Percentiles rank a stretch among this genome's conserved stretches.
phyloP scores from a whole-genome alignment of 2,329 filamentous ascomycete species.

The Albophoma yamanashiensis region DNA sequence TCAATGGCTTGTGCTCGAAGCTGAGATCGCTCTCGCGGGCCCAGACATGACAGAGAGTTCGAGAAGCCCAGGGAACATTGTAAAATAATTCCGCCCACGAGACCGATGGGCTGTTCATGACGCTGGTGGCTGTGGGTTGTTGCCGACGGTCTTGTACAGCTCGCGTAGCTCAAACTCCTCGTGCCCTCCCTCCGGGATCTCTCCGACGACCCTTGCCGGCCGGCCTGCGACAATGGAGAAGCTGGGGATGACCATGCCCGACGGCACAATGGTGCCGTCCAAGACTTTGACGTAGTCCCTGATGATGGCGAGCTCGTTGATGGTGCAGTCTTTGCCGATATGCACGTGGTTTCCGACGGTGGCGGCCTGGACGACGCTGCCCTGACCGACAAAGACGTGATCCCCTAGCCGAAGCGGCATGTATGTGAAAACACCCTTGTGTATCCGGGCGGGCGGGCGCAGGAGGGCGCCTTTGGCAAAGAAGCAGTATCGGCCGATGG shows the following conservation, averaged over 20 bases:
- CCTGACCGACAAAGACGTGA: constrained; percentile 79
- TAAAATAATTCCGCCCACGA: neutral
- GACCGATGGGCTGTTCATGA: constrained; percentile 8
- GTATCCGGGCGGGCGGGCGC: constrained; percentile 71
- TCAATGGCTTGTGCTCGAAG: neutral
- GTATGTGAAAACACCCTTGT: constrained; percentile 69
- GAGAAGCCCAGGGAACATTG: neutral
- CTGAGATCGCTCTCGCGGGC: neutral
- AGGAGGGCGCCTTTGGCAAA: constrained; percentile 69
- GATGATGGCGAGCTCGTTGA: constrained; percentile 82
- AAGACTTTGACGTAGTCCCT: constrained; percentile 89
- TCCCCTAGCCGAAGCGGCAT: constrained; percentile 89
- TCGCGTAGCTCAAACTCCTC: constrained; percentile 55
- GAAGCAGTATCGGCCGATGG: constrained; percentile 86
- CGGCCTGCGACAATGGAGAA: constrained; percentile 83
- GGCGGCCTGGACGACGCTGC: constrained; percentile 70
- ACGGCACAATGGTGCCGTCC: constrained; percentile 72
- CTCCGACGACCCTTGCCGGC: constrained; percentile 70
- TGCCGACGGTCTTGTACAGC: constrained; percentile 53
- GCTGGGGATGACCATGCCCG: constrained; percentile 85
- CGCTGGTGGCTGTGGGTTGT: constrained; percentile 31
- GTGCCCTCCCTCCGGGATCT: constrained; percentile 62
- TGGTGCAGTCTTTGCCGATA: constrained; percentile 65
- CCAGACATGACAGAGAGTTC: neutral
- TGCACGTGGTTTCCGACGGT: constrained; percentile 77